These are phyloP conservation scores for Paralagenidium karlingii DNA, from an alignment of 352 stramenopile genomes.

Conservation along the genomic window DNA sequence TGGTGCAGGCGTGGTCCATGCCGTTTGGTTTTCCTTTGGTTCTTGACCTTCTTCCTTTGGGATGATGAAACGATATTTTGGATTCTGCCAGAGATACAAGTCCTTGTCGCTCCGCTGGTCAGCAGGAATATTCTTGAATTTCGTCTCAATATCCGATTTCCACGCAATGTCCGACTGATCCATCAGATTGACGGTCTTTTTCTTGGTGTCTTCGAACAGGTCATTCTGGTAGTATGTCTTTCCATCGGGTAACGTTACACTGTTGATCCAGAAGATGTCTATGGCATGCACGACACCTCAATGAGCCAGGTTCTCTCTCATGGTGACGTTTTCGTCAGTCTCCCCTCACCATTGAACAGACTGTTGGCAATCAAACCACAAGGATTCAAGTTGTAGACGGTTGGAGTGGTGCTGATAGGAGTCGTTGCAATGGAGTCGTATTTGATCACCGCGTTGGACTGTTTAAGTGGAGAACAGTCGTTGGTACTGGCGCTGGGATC, in stretches of 20 bases:
- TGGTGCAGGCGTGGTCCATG: slow-evolving; percentile 47
- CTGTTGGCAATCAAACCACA: slow-evolving; percentile 98
- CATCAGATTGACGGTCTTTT: slow-evolving; percentile 74
- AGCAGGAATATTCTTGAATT: slow-evolving; percentile 90
- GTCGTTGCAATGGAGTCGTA: slow-evolving; percentile 39
- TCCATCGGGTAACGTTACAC: slow-evolving; percentile 18
- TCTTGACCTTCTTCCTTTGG: slow-evolving; percentile 43
- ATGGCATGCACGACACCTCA: neutral
- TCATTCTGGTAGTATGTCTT: slow-evolving; percentile 55
- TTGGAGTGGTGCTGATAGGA: slow-evolving; percentile 13
- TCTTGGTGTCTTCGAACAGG: slow-evolving; percentile 19
- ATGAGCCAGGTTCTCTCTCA: neutral
- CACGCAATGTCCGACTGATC: slow-evolving; percentile 95
- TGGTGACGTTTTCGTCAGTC: slow-evolving; percentile 2
- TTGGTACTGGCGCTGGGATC: slow-evolving; percentile 36
- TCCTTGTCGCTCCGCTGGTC: slow-evolving; percentile 17
- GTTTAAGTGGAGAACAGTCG: slow-evolving; percentile 79
- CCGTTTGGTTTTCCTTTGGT: slow-evolving; percentile 59
- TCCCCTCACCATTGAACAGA: slow-evolving; percentile 96
- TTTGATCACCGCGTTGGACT: slow-evolving; percentile 20
- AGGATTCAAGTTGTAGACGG: slow-evolving; percentile 85
- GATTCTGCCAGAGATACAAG: slow-evolving; percentile 77
- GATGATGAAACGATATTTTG: slow-evolving; percentile 68
- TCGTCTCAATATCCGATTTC: slow-evolving; percentile 91
- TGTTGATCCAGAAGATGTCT: slow-evolving; percentile 84